phyloP scores from a whole-genome alignment of 176 grass and related monocot species.

The Triticum urartu region DNA sequence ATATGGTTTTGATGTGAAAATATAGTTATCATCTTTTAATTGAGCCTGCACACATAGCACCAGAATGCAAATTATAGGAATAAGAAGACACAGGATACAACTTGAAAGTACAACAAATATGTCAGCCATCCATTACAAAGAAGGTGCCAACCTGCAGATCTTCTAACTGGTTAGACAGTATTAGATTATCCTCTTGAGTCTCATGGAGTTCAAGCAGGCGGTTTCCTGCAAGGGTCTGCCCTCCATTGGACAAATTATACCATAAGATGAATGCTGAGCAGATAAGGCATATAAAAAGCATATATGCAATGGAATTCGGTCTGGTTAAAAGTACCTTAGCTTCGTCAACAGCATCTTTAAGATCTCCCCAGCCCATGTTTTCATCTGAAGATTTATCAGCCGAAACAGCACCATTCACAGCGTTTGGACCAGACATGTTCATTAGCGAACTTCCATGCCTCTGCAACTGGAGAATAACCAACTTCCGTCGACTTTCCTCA shows the following conservation, averaged over 20 bases:
- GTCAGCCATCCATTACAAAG: constrained; percentile 4
- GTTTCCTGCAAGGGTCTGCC: constrained; percentile 72
- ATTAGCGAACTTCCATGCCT: constrained; percentile 63
- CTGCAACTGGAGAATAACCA: constrained; percentile 88
- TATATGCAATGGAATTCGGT: constrained; percentile 9
- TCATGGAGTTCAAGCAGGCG: constrained; percentile 92
- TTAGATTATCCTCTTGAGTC: constrained; percentile 93
- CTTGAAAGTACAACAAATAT: constrained; percentile 15
- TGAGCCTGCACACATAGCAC: constrained; percentile 47
- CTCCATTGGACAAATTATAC: constrained; percentile 43
- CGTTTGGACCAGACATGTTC: constrained; percentile 50
- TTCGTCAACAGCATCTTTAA: constrained; percentile 82
- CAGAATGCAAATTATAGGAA: constrained; percentile 6
- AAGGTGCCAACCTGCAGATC: constrained; percentile 78
- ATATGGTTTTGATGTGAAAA: constrained; percentile 76
- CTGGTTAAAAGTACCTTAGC: constrained; percentile 68
- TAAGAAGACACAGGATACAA: constrained; percentile 34
- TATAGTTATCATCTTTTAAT: constrained; percentile 82
- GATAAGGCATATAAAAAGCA: constrained; percentile 21
- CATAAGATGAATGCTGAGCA: constrained; percentile 29
- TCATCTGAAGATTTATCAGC: constrained; percentile 68
- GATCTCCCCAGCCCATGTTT: constrained; percentile 73
- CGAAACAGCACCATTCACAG: constrained; percentile 64
- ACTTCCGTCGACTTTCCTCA: constrained; percentile 87
- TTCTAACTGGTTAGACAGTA: constrained; percentile 86